These are phyloP conservation scores for Ceratocystiopsis sp. DNA, from an alignment of 2,329 filamentous ascomycete species.

Conservation along the genomic window DNA sequence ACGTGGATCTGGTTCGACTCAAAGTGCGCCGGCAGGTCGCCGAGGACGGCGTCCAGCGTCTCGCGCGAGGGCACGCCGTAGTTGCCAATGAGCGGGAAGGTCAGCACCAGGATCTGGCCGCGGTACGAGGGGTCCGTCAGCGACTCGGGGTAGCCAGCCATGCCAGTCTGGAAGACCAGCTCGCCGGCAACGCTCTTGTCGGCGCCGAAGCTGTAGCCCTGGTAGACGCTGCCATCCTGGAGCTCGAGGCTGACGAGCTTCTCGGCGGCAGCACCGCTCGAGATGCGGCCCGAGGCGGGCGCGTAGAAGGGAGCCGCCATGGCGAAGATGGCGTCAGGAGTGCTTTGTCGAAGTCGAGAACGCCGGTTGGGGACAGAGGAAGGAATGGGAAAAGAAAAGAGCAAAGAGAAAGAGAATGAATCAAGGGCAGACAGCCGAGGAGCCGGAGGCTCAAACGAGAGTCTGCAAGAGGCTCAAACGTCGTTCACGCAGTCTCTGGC, in stretches of 20 bases:
- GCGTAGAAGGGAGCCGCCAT: conserved; percentile 26
- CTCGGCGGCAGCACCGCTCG: conserved; percentile 30
- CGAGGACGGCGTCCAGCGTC: conserved; percentile 65
- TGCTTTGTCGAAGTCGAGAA: not conserved
- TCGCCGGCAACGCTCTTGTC: conserved; percentile 89
- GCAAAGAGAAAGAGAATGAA: not conserved
- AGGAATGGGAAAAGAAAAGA: not conserved
- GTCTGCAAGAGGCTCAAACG: not conserved
- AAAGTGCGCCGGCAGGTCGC: conserved; percentile 79
- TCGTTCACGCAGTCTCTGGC: not conserved
- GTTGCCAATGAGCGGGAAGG: conserved; percentile 89
- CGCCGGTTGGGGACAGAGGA: not conserved
- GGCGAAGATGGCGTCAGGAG: not conserved
- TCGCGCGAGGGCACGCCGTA: conserved; percentile 90
- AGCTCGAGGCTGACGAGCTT: conserved; percentile 75
- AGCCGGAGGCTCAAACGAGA: not conserved
- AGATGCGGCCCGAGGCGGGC: conserved; percentile 45
- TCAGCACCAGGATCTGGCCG: conserved; percentile 90
- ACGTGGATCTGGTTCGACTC: conserved; percentile 89
- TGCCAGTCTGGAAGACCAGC: conserved; percentile 97
- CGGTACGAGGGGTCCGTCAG: conserved; percentile 77
- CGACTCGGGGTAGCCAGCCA: conserved; percentile 96
- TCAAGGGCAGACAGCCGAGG: not conserved
- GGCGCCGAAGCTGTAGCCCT: conserved; percentile 92
- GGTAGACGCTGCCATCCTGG: conserved; percentile 76